Percentiles rank a stretch among this genome's conserved stretches.
phyloP scores from a whole-genome alignment of 768 basidiomycete genomes.

The Mycena rosella region DNA sequence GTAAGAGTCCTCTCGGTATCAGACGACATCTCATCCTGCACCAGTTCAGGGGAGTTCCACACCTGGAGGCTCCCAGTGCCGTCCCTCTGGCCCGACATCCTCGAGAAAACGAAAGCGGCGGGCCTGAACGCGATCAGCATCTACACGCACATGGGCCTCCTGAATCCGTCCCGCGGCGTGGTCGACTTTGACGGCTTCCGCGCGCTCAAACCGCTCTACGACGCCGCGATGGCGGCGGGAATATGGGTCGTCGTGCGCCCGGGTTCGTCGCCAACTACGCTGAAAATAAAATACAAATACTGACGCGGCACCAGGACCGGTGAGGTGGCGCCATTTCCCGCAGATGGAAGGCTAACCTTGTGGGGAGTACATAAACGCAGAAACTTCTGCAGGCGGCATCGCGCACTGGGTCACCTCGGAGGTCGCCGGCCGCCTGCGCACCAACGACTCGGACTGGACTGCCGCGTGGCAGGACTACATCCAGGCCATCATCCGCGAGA shows the following conservation, averaged over 20 bases:
- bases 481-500: conserved; percentile 70
- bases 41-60: conserved; percentile 88
- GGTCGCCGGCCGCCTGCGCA: conserved; percentile 75
- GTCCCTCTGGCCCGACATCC: conserved; percentile 83
- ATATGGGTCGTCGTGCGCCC: conserved; percentile 86
- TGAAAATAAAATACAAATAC: background rate
- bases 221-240: conserved; percentile 79
- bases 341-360: background rate
- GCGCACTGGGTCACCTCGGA: conserved; percentile 79
- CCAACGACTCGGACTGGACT: conserved; percentile 78
- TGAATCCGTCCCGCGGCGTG: conserved; percentile 80
- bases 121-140: conserved; percentile 85
- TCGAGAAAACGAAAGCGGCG: conserved; percentile 85
- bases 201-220: conserved; percentile 76
- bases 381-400: conserved; percentile 83
- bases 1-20: conserved; percentile 48
- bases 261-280: conserved; percentile 54
- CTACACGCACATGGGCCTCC: conserved; percentile 84
- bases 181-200: conserved; percentile 82
- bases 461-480: conserved; percentile 83
- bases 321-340: conserved; percentile 28
- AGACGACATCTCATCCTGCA: background rate
- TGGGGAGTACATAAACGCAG: conserved; percentile 78
- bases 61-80: conserved; percentile 86
- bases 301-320: conserved; percentile 49